A percentile compares a stretch with the other conserved stretches of the same genome.
phyloP scores from a whole-genome alignment of 2,329 filamentous ascomycete genomes.

The Sclerotinia trifoliorum region DNA sequence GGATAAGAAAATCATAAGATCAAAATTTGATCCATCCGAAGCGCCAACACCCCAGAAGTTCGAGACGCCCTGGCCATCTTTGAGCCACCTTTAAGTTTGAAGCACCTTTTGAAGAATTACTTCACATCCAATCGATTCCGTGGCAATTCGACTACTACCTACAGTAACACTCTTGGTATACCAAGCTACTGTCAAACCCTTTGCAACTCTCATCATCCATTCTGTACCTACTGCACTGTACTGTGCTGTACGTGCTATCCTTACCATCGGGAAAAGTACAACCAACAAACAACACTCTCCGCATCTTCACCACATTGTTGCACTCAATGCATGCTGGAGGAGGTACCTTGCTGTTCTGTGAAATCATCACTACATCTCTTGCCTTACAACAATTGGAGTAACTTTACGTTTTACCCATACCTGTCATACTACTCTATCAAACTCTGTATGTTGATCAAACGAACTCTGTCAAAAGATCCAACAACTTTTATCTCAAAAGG shows the following conservation, averaged over 20 bases:
- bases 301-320: not conserved
- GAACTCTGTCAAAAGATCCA: not conserved
- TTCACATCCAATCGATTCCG: slow-evolving; percentile 14
- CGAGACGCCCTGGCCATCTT: slow-evolving; percentile 16
- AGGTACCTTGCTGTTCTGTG: slow-evolving; percentile 2
- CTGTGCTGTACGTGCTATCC: not conserved
- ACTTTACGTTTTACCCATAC: not conserved
- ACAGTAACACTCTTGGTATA: not conserved
- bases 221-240: not conserved
- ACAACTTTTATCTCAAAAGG: not conserved
- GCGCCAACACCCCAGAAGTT: slow-evolving; percentile 14
- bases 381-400: not conserved
- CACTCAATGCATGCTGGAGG: not conserved
- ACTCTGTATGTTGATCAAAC: not conserved
- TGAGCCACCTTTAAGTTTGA: not conserved
- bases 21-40: slow-evolving; percentile 1
- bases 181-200: not conserved
- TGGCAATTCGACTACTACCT: not conserved
- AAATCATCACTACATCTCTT: slow-evolving; percentile 4
- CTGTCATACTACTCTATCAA: not conserved
- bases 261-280: not conserved
- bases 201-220: not conserved
- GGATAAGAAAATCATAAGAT: not conserved
- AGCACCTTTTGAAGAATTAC: not conserved
- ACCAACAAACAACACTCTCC: not conserved